Evolutionary conservation across 345 rosid genomes (phyloP).

Genomic region (Euphorbia lathyris): DNA sequence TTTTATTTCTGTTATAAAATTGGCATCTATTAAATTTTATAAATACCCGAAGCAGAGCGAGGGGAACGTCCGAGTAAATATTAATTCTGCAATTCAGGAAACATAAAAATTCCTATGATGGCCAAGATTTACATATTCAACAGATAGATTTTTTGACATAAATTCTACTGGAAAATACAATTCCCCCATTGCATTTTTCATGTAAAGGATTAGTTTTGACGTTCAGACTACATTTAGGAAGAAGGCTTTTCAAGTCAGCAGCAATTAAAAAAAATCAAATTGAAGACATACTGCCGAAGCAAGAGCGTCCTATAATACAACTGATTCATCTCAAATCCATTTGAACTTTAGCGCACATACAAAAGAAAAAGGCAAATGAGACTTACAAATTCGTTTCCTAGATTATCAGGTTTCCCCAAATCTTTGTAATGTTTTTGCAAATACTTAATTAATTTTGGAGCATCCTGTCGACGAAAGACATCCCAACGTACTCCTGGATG

Average conservation of each 20-base stretch:
- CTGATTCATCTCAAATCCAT: not conserved
- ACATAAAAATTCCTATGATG: not conserved
- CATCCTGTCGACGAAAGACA: conserved; percentile 77
- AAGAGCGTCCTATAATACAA: not conserved
- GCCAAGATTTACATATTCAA: not conserved
- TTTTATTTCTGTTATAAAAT: too few relatives aligned
- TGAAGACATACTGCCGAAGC: not conserved
- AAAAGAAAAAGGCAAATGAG: not conserved
- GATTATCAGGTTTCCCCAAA: conserved; percentile 30
- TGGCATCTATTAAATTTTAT: too few relatives aligned
- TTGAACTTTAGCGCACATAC: not conserved
- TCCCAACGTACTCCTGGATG: conserved; percentile 72
- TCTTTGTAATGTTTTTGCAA: conserved; percentile 43
- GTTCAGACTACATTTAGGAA: not conserved
- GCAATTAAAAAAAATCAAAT: not conserved
- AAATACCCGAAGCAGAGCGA: too few relatives aligned
- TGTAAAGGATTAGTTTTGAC: not conserved
- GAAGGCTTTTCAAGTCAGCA: not conserved
- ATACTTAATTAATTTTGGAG: conserved; percentile 60
- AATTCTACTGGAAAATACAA: not conserved
- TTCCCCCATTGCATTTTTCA: not conserved
- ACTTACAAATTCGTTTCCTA: conserved; percentile 49
- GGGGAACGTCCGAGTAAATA: not conserved
- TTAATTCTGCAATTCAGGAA: not conserved
- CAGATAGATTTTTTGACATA: not conserved